Conservation (phyloP, 805 yeast genomes). For the Debaryomyces hansenii region DNA sequence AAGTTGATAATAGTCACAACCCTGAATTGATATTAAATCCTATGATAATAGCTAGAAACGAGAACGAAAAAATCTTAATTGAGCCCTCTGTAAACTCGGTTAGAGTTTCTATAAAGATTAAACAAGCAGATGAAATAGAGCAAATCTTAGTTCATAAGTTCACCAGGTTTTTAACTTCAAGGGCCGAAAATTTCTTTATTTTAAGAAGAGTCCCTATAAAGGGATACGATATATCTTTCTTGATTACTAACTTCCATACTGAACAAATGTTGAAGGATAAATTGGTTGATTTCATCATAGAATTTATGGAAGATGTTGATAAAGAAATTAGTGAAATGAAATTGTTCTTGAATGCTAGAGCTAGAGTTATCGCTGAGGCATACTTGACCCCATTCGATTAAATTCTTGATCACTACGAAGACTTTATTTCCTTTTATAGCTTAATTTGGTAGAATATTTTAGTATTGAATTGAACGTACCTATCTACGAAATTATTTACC, state of each 20-base stretch:
- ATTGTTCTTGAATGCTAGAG: constrained; percentile 93
- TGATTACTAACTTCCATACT: constrained; percentile 91
- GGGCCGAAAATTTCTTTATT: constrained; percentile 93
- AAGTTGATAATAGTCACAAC: constrained; percentile 68
- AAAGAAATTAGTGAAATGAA: constrained; percentile 99
- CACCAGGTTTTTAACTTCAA: constrained; percentile 86
- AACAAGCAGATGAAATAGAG: constrained; percentile 98
- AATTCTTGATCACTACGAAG: constrained; percentile 1
- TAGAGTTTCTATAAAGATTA: constrained; percentile 86
- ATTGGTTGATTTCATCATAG: constrained; percentile 93
- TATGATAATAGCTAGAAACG: constrained; percentile 88
- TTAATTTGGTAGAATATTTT: no score
- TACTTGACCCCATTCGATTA: constrained; percentile 86
- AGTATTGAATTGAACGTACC: no score
- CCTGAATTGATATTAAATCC: constrained; percentile 86
- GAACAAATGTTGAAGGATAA: constrained; percentile 94
- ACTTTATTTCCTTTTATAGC: no score
- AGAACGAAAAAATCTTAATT: constrained; percentile 86
- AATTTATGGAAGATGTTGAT: constrained; percentile 98
- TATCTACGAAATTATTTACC: background rate
- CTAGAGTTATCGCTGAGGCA: constrained; percentile 96
- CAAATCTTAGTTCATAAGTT: constrained; percentile 91
- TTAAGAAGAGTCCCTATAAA: constrained; percentile 87
- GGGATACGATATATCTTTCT: constrained; percentile 90
- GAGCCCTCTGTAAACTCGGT: constrained; percentile 94